A percentile compares a stretch with the other conserved stretches of the same genome.
phyloP scores from a whole-genome alignment of 306 rosid genomes.

The Benincasa hispida region DNA sequence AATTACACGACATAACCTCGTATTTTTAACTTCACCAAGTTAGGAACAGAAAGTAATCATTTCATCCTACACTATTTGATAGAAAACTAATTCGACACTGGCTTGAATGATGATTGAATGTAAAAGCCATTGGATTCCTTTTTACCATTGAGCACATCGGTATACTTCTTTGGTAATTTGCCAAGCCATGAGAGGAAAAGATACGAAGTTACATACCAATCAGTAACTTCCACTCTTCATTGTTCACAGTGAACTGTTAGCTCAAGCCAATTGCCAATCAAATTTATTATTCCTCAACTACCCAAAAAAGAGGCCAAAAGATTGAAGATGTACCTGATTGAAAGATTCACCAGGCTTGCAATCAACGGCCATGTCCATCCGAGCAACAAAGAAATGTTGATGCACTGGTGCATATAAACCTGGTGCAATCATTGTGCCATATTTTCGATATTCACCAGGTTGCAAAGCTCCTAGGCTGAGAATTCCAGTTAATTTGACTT shows the following conservation, averaged over 20 bases:
- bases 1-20: neutral
- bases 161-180: neutral
- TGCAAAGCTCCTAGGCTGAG: slow-evolving; percentile 84
- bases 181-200: neutral
- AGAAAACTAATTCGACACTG: neutral
- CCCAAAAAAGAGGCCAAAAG: neutral
- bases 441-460: slow-evolving; percentile 77
- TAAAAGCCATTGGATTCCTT: neutral
- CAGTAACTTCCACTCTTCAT: neutral
- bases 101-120: neutral
- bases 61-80: neutral
- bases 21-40: neutral
- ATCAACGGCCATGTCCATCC: slow-evolving; percentile 95
- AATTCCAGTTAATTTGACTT: slow-evolving; percentile 73
- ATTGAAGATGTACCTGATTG: slow-evolving; percentile 46
- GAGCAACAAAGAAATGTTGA: slow-evolving; percentile 85
- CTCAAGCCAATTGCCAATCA: neutral
- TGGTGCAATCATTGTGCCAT: slow-evolving; percentile 84
- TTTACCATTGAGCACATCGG: neutral
- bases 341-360: slow-evolving; percentile 86
- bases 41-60: neutral
- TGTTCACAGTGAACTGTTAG: neutral
- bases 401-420: slow-evolving; percentile 80
- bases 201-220: neutral
- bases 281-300: neutral